A percentile compares a stretch with the other conserved stretches of the same genome.
phyloP scores from a whole-genome alignment of 768 basidiomycete genomes.

The Pleurotus platypus region DNA sequence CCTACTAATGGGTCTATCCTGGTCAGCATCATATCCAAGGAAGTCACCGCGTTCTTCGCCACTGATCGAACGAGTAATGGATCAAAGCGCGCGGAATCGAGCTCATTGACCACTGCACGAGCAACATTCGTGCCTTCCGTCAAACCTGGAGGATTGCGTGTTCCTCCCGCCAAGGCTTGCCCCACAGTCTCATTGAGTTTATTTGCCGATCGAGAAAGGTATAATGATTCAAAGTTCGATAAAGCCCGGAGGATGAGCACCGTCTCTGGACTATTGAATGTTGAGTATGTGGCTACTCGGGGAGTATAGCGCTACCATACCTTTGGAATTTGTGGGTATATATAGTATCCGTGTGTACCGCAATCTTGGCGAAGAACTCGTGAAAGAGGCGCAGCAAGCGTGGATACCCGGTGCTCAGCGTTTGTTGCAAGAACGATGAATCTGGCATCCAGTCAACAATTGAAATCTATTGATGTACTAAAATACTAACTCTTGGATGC shows the following conservation, averaged over 20 bases:
- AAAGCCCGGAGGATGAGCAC: conserved; percentile 82
- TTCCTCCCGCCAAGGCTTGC: conserved; percentile 71
- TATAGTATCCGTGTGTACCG: conserved; percentile 92
- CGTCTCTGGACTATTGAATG: conserved; percentile 74
- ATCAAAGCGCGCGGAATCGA: conserved; percentile 91
- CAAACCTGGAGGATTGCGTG: conserved; percentile 65
- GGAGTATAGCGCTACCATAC: conserved; percentile 30
- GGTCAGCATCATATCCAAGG: conserved; percentile 64
- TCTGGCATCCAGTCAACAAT: conserved; percentile 37
- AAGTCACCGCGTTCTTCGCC: conserved; percentile 66
- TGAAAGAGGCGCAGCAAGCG: conserved; percentile 88
- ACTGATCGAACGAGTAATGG: conserved; percentile 80
- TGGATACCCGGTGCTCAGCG: conserved; percentile 83
- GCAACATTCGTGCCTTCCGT: conserved; percentile 77
- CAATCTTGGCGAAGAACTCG: conserved; percentile 93
- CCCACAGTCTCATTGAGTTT: conserved; percentile 82
- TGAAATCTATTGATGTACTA: not conserved
- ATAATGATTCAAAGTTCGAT: conserved; percentile 81
- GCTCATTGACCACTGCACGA: conserved; percentile 80
- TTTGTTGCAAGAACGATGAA: conserved; percentile 89
- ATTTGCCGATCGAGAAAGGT: conserved; percentile 78
- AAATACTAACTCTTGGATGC: conserved; percentile 62
- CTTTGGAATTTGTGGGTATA: conserved; percentile 85
- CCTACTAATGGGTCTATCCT: conserved; percentile 71
- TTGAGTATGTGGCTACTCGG: no score